Evolutionary conservation across 805 yeast genomes (phyloP), one percentile per base, ranked within the genome.

Genomic region (Cyberlindnera mrakii): DNA sequence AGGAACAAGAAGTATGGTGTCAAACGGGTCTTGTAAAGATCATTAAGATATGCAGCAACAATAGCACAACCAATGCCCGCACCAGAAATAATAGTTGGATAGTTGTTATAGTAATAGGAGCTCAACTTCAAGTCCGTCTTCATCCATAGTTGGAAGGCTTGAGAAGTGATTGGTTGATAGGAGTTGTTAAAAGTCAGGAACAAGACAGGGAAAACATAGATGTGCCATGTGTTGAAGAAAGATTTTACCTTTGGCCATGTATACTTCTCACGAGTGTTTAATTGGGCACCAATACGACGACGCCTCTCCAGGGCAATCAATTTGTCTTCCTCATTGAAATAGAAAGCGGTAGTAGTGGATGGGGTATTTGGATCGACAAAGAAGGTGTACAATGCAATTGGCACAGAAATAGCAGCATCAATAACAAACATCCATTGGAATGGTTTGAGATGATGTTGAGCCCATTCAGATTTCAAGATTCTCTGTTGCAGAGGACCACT

Each of bases 161-260:
- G 75, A 44, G 66, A 74, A 6, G 60, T 33, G 5, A 58, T 53
- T 13, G 67, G 62, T 40, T 63, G 44, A 33, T 38, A 44, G 13
- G 49, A 19, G 19, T 49, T 51, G 36, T 51, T 49, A 35, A 44
- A 53, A 16, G 51, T 30, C 34, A 51, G 39, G 39, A 53, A 53
- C 27, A 53, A 20, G 4, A 45, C 6, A 19, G 77, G 77, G 53
- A 72, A 72, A 15, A 71, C 68, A 37, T 52, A 70, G 20, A 71
- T 58, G 54, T 74, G 78, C 78, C 78, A 74, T 1, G 77, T 70
- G 43, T 49, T 62, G 59, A 72, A 71, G 49, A 67, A 68, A 1
- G 65, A 41, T 42, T 65, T 70, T 45, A 72, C 60, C 45, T 67
- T 68, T 8, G 42, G 37, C 62, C 62, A 56, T 2, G 75, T 66